These are phyloP conservation scores for Cordyceps cateniannulata DNA, from an alignment of 2,329 filamentous ascomycete genomes.

Conservation along the genomic window DNA sequence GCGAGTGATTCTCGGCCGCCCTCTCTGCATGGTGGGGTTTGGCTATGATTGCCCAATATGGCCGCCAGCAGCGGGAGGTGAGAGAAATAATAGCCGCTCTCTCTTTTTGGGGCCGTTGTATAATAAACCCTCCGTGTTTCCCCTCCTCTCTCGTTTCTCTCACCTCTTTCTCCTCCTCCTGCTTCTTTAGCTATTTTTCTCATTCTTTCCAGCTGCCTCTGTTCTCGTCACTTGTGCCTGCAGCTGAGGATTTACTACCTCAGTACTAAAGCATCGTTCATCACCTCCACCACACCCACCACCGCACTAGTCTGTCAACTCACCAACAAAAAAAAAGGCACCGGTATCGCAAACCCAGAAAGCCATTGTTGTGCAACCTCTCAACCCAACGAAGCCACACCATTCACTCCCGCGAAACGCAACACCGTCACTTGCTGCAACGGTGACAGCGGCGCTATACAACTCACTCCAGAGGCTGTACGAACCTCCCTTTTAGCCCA, in stretches of 20 bases:
- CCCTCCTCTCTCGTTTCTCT: not conserved
- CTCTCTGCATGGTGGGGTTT: not conserved
- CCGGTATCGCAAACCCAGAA: not conserved
- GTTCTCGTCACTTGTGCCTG: not conserved
- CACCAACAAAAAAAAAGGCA: not conserved
- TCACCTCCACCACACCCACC: not conserved
- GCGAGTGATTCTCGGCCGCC: constrained; percentile 5
- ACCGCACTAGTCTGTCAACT: not conserved
- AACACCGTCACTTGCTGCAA: not conserved
- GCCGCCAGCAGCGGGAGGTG: not conserved
- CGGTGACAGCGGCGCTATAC: not conserved
- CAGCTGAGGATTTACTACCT: not conserved
- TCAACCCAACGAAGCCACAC: not conserved
- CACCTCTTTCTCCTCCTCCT: not conserved
- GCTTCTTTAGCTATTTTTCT: not conserved
- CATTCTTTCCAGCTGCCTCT: not conserved
- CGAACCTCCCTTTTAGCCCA: constrained; percentile 7
- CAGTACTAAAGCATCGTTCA: not conserved
- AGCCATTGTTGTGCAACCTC: too few relatives aligned
- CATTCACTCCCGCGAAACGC: not conserved
- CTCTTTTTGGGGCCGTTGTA: not conserved
- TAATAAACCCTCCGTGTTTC: constrained; percentile 2
- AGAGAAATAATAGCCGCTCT: not conserved
- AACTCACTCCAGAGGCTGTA: not conserved
- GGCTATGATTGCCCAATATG: constrained; percentile 1